Evolutionary conservation across 2,329 filamentous ascomycete species (phyloP), one percentile per base, ranked within the genome.

Genomic region (Thielaviopsis ethacetica): DNA sequence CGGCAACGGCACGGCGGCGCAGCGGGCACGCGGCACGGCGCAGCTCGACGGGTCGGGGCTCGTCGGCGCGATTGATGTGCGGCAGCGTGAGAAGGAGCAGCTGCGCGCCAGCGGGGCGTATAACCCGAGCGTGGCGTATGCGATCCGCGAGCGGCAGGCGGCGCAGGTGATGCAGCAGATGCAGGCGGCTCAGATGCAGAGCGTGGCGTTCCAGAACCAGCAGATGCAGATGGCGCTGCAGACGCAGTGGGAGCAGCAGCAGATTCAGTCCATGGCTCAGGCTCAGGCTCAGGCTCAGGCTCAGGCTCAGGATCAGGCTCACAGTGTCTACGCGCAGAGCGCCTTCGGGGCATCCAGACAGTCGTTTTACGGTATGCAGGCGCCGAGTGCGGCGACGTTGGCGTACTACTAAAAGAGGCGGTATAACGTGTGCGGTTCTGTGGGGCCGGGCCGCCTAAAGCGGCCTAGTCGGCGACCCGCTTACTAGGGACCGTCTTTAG

Each of bases 21-120:
- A 78, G 76, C 61, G 71, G 73, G 51, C 73, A 74, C 58, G 71
- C 75, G 10, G 80, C 80, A 0, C 72, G 15, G 17, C 38, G 38
- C 38, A 44, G 38, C 38, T 44, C 5, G 13, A 44, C 7, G 38
- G 38, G 2, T 44, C 73, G 22, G 84, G 85, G 0, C 75, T 95
- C 1, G 82, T 95, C 6, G 87, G 85, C 1, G 85, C 86, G 15
- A 91, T 95, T 58, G 85, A 88, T 62, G 80, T 82, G 1, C 81
- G 90, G 15, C 88, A 96, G 68, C 82, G 83, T 12, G 89, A 95
- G 66, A 88, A 82, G 67, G 76, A 81, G 63, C 79, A 84, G 57
- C 81, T 86, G 70, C 86, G 80, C 65, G 56, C 56, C 17, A 78
- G 85, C 60, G 84, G 84, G 0, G 72, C 84, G 61, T 82, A 84